Evolutionary conservation across 1,139 yeast species (phyloP).

Genomic region (Taphrina wiesneri): DNA sequence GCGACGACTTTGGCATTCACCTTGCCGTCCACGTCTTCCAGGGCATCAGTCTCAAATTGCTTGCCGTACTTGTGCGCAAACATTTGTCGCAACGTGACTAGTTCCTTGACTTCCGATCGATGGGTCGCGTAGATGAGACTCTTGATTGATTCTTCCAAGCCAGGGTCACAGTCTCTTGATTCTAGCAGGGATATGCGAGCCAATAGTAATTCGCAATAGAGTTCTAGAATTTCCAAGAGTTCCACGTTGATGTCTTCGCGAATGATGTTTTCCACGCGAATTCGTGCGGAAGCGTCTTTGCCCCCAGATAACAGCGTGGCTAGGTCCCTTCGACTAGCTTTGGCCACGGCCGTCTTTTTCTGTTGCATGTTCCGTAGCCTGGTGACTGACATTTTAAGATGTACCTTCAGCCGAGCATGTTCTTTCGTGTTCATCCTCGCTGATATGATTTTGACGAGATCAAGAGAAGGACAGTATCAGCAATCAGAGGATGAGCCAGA

Average conservation of each 20-base stretch:
- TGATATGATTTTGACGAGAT: background rate
- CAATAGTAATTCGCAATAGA: slow-evolving; percentile 74
- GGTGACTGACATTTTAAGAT: slow-evolving; percentile 63
- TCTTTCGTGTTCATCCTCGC: slow-evolving; percentile 20
- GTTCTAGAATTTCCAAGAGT: slow-evolving; percentile 72
- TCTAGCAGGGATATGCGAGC: slow-evolving; percentile 69
- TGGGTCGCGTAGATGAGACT: slow-evolving; percentile 70
- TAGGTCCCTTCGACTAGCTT: slow-evolving; percentile 72
- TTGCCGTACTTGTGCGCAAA: slow-evolving; percentile 64
- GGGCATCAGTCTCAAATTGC: slow-evolving; percentile 62
- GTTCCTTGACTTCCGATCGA: slow-evolving; percentile 74
- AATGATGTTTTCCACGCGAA: slow-evolving; percentile 81
- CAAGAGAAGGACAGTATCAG: background rate
- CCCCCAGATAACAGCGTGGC: slow-evolving; percentile 72
- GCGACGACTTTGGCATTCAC: slow-evolving; percentile 53
- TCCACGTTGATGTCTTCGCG: slow-evolving; percentile 83
- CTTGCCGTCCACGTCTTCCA: slow-evolving; percentile 57
- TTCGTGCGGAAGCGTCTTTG: slow-evolving; percentile 79
- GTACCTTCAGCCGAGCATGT: slow-evolving; percentile 31
- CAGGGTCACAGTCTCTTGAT: slow-evolving; percentile 55
- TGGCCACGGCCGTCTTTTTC: slow-evolving; percentile 76
- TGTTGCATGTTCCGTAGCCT: slow-evolving; percentile 78
- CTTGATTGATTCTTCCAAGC: slow-evolving; percentile 71
- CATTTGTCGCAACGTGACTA: slow-evolving; percentile 61
- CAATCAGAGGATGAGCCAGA: too few species aligned